Conservation (phyloP, 306 rosid genomes). For the Trifolium dubium region DNA sequence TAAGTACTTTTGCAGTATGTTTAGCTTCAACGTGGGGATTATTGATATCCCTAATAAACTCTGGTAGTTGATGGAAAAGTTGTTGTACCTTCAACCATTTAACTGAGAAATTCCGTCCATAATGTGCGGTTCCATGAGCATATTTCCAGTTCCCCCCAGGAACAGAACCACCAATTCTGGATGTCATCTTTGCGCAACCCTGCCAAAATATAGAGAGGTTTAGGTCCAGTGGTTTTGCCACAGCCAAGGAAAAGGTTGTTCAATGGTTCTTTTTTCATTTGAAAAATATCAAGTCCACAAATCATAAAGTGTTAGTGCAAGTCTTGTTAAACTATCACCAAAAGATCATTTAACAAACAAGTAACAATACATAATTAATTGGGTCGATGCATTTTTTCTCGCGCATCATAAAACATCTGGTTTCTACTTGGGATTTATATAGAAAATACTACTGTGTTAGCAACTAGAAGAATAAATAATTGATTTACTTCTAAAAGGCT, state of each 20-base stretch:
- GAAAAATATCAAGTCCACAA: constrained; percentile 17
- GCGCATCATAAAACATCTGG: background rate
- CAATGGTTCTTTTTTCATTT: constrained; percentile 13
- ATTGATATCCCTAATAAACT: constrained; percentile 14
- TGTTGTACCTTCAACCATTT: constrained; percentile 89
- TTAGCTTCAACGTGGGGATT: background rate
- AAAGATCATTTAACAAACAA: constrained; percentile 19
- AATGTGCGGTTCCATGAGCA: constrained; percentile 99
- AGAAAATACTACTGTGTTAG: constrained; percentile 10
- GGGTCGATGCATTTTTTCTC: constrained; percentile 21
- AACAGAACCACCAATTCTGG: constrained; percentile 97
- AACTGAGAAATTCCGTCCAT: constrained; percentile 91
- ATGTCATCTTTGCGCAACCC: constrained; percentile 99
- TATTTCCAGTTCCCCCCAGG: constrained; percentile 99
- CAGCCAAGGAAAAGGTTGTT: constrained; percentile 9
- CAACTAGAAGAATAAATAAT: constrained; percentile 2
- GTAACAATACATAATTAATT: constrained; percentile 36
- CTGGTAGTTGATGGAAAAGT: constrained; percentile 31
- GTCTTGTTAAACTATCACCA: constrained; percentile 29
- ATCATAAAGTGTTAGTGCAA: constrained; percentile 14
- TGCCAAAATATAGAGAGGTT: constrained; percentile 47
- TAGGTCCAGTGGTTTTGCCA: constrained; percentile 31
- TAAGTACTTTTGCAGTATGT: background rate
- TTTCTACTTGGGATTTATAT: constrained; percentile 8
- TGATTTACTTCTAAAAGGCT: constrained; percentile 14